Evolutionary conservation across 2,329 filamentous ascomycete genomes (phyloP), one percentile per base, ranked within the genome.

Genomic region (Zasmidium angulare): DNA sequence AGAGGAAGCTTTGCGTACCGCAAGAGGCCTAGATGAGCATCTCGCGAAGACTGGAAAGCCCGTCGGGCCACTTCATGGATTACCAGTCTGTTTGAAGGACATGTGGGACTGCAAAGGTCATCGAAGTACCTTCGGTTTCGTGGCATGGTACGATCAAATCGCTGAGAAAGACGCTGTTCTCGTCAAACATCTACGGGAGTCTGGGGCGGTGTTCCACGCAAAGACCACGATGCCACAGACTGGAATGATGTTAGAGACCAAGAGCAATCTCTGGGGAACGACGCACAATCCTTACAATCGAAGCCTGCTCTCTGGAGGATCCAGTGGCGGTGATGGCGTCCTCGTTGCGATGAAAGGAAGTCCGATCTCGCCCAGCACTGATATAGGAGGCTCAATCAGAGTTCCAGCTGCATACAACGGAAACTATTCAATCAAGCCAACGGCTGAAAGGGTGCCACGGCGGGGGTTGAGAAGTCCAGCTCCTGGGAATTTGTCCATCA

Each of bases 391-490:
- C 1, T 78, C 75, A 56, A 87, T 95, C 69, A 85, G 87, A 68
- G 93, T 96, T 72, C 93, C 89, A 74, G 89, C 96, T 58, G 92
- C 96, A 67, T 93, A 92, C 76, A 73, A 74, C 46, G 68, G 65
- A 12, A 63, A 69, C 36, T 69, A 63, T 29, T 66, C 66, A 3
- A 63, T 67, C 54, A 56, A 56, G 59, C 75, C 79, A 1, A 81
- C 79, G 0, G 74, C 77, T 64, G 79, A 79, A 0, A 68, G 81
- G 1, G 71, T 82, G 1, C 79, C 79, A 0, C 26, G 49, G 29
- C 23, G 49, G 9, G 20, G 20, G 19, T 36, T 26, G 2, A 20
- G 2, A 17, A 46, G 52, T 47, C 20, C 40, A 10, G 21, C 36
- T 14, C 40, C 52, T 31, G 36, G 36, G 9, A 46, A 55, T 31